Percentiles rank a stretch among this genome's conserved stretches.
phyloP scores from a whole-genome alignment of 2,329 filamentous ascomycete genomes.

The Epichloe brachyelytri region DNA sequence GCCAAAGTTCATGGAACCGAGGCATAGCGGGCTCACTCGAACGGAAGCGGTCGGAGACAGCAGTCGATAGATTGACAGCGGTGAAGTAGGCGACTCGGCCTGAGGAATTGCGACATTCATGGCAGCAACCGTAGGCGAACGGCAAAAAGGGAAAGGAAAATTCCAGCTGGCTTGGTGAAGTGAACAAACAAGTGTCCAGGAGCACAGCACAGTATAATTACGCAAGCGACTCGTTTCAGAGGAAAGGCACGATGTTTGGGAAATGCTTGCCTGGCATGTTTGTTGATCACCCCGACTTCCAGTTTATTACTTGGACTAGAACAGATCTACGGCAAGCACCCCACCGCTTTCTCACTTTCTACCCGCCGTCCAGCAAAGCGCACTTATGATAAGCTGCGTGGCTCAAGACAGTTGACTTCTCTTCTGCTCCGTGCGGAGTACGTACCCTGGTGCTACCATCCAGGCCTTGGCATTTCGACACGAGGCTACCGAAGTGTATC shows the following conservation, averaged over 20 bases:
- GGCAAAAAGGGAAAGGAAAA: background rate
- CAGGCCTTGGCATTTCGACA: no score
- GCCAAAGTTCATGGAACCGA: constrained; percentile 56
- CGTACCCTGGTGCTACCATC: no score
- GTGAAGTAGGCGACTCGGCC: constrained; percentile 41
- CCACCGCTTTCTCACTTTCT: no score
- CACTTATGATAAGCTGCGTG: no score
- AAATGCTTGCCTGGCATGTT: background rate
- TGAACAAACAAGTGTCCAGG: background rate
- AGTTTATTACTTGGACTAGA: background rate
- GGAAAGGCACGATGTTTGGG: background rate
- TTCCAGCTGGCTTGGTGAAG: background rate
- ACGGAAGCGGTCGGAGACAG: constrained; percentile 53
- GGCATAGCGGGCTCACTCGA: constrained; percentile 52
- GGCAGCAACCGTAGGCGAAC: background rate
- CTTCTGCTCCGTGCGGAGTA: background rate
- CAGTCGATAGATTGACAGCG: constrained; percentile 51
- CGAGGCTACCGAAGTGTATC: background rate
- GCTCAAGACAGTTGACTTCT: no score
- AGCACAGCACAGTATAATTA: background rate
- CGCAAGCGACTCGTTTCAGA: background rate
- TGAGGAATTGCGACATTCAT: constrained; percentile 15
- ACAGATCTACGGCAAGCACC: background rate
- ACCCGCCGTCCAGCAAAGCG: no score
- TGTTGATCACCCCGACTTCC: no score